Conservation (phyloP, 192 early-diverging fungal species). For the Linnemannia hyalina region DNA sequence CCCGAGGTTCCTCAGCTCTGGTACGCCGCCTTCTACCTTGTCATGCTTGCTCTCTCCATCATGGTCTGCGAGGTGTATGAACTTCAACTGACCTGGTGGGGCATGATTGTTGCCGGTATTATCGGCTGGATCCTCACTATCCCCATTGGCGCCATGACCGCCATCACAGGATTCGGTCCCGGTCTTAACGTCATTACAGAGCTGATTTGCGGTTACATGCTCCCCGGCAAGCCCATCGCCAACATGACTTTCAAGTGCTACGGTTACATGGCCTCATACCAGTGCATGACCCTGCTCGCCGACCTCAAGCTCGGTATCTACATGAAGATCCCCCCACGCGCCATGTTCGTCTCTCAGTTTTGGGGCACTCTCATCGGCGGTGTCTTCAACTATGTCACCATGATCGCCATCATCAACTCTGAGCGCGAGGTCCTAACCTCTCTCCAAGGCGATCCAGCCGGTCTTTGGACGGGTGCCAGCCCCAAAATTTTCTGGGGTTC, state of each 20-base stretch:
- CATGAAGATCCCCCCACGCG: slow-evolving; percentile 78
- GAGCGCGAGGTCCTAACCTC: slow-evolving; percentile 32
- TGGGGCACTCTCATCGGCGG: slow-evolving; percentile 65
- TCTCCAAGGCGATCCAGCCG: slow-evolving; percentile 51
- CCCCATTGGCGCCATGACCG: slow-evolving; percentile 68
- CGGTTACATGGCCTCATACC: slow-evolving; percentile 71
- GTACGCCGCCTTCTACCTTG: slow-evolving; percentile 60
- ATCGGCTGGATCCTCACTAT: slow-evolving; percentile 57
- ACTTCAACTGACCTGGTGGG: slow-evolving; percentile 63
- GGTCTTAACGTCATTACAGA: slow-evolving; percentile 70
- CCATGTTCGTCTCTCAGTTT: slow-evolving; percentile 74
- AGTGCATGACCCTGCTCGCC: slow-evolving; percentile 76
- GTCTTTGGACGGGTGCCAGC: slow-evolving; percentile 61
- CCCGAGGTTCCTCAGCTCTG: slow-evolving; percentile 65
- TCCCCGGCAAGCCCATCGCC: slow-evolving; percentile 66
- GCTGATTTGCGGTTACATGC: slow-evolving; percentile 68
- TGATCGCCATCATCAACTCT: slow-evolving; percentile 42
- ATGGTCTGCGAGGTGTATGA: slow-evolving; percentile 34
- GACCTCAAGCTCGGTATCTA: slow-evolving; percentile 85
- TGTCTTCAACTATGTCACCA: slow-evolving; percentile 60
- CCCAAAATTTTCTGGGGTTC: slow-evolving; percentile 69
- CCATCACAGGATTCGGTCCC: slow-evolving; percentile 61
- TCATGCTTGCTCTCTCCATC: slow-evolving; percentile 56
- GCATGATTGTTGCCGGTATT: slow-evolving; percentile 54
- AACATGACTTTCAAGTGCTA: slow-evolving; percentile 72